Conservation (phyloP, 1,284 basidiomycete genomes). For the Trichosporon ovoides region DNA sequence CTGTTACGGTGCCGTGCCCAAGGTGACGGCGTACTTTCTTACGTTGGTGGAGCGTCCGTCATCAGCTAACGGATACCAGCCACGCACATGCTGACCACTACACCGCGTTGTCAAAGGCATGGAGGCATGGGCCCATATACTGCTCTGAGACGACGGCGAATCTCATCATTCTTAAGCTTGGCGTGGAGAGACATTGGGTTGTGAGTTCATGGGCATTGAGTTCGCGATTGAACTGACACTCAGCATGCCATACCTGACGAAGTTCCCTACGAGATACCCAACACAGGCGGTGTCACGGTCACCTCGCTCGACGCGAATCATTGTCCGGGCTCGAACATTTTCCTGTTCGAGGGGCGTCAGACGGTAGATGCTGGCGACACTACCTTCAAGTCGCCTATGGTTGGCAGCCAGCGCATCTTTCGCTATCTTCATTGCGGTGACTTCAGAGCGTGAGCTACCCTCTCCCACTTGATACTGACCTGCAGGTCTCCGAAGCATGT, state of each 20-base stretch:
- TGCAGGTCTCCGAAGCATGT: conserved; percentile 66
- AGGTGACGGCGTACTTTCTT: conserved; percentile 80
- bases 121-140: conserved; percentile 89
- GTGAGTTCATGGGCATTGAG: conserved; percentile 58
- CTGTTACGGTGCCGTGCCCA: conserved; percentile 82
- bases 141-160: conserved; percentile 89
- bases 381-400: conserved; percentile 60
- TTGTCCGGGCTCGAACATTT: conserved; percentile 89
- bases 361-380: conserved; percentile 82
- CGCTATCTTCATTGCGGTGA: conserved; percentile 96
- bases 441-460: conserved; percentile 62
- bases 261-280: conserved; percentile 64
- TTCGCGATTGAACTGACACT: conserved; percentile 1
- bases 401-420: conserved; percentile 67
- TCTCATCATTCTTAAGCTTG: conserved; percentile 80
- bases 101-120: conserved; percentile 77
- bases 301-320: conserved; percentile 98
- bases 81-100: conserved; percentile 95
- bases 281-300: conserved; percentile 79
- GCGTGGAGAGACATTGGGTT: conserved; percentile 81
- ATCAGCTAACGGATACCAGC: conserved; percentile 49
- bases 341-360: conserved; percentile 87
- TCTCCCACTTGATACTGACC: neutral
- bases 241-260: conserved; percentile 66
- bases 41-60: conserved; percentile 55